phyloP scores from a whole-genome alignment of 345 rosid genomes.

The Populus deltoides region DNA sequence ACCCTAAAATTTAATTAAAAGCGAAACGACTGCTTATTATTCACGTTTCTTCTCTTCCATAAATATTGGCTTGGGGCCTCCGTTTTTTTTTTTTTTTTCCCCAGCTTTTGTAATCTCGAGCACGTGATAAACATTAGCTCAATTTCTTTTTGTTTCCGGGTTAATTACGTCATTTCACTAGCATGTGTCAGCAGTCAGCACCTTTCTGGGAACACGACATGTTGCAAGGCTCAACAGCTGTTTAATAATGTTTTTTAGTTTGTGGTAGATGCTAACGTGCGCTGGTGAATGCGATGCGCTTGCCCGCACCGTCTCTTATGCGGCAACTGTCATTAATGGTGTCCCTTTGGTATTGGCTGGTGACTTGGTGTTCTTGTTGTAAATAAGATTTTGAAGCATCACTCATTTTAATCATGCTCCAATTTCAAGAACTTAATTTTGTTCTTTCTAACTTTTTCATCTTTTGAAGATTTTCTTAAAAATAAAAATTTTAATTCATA shows the following conservation, averaged over 20 bases:
- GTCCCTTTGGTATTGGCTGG: too few relatives aligned
- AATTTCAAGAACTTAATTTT: too few relatives aligned
- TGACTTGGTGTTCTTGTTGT: too few relatives aligned
- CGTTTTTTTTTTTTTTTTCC: background rate
- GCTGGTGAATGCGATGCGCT: background rate
- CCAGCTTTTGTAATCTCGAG: background rate
- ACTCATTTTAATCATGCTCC: too few relatives aligned
- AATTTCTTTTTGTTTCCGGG: background rate
- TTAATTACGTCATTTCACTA: background rate
- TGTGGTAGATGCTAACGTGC: background rate
- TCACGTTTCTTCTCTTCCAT: background rate
- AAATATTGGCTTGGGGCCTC: background rate
- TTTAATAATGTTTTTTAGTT: background rate
- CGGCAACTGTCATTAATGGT: too few relatives aligned
- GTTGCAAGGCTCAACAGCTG: background rate
- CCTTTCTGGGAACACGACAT: background rate
- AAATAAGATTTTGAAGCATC: too few relatives aligned
- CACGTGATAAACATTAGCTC: slow-evolving; percentile 30
- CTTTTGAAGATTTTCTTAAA: too few relatives aligned
- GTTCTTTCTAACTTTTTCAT: too few relatives aligned
- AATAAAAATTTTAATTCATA: too few relatives aligned
- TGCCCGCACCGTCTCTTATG: background rate
- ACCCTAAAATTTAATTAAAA: background rate
- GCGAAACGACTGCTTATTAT: background rate
- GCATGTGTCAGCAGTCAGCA: slow-evolving; percentile 1